Base-by-base conservation (phyloP, 2,329 filamentous ascomycete species). In the Rutstroemia sp. region DNA sequence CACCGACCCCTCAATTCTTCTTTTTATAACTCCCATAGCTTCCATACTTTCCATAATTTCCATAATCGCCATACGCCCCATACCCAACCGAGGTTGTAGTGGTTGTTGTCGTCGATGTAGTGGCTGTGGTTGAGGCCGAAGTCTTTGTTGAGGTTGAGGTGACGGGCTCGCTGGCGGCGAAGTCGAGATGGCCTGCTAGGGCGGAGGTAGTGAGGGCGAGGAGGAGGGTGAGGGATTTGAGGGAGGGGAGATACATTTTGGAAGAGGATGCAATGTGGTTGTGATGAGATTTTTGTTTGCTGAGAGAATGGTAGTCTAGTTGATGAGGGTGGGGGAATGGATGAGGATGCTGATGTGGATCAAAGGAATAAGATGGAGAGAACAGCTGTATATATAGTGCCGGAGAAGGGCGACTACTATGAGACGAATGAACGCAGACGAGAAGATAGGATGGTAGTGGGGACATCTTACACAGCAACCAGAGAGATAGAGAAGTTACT, bases 1-100 rank as follows among this genome's bases (percentile, higher is more conserved):
- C 10, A 30, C 27, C 27, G 7, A 30, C 27, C 27, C 27, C 30
- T 34, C 30, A 34, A 10, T 34, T 48, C 25, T 23, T 56, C 48
- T 52, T 47, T 34, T 53, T 56, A 5, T 56, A 56, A 42, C 30
- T 23, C n/a, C 49, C 41, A 30, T 56, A 56, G 7, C 48, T 56
- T 21, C 54, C 54, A 47, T 56, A 56, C 3, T 14, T 38, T 27
- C 48, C 54, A 23, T 56, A 56, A 8, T 51, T 56, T 1, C 54
- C 48, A 52, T 54, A 54, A 30, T 49, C n/a, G 5, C 45, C 52
- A 34, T 56, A 56, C 0, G 25, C 38, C 14, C 19, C 53, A 45
- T 53, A 56, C 4, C 34, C n/a, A 16, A 23, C 37, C 9, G 30
- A 14, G 2, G 48, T 23, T 3, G 34, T 47, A 4, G 41, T 39